Conservation (phyloP, 345 rosid genomes). For the Dovyalis caffra region DNA sequence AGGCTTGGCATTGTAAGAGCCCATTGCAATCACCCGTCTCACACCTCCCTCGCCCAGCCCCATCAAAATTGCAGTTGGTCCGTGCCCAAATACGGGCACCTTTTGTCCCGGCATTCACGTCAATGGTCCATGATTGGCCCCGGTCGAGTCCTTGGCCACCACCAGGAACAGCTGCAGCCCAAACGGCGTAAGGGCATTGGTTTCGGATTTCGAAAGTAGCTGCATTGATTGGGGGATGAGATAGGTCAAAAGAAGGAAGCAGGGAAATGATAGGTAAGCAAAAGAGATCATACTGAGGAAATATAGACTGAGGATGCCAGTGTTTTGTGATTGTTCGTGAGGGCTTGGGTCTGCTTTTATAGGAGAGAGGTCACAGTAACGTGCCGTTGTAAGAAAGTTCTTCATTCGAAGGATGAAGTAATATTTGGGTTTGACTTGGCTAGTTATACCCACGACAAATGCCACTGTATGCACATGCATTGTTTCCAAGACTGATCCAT, state of each 20-base stretch:
- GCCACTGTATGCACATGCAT: too few relatives aligned
- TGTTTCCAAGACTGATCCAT: too few relatives aligned
- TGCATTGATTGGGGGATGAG: constrained; percentile 7
- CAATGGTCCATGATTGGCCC: constrained; percentile 29
- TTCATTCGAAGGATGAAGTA: too few relatives aligned
- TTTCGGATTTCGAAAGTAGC: constrained; percentile 24
- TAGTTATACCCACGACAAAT: too few relatives aligned
- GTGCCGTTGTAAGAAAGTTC: too few relatives aligned
- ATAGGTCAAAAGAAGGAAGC: not conserved
- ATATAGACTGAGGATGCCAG: too few relatives aligned
- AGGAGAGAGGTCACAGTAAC: too few relatives aligned
- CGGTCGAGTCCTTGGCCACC: constrained; percentile 40
- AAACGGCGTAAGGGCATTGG: constrained; percentile 41
- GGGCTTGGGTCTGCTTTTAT: too few relatives aligned
- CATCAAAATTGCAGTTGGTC: constrained; percentile 34
- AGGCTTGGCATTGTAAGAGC: constrained; percentile 44
- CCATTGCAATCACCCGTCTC: constrained; percentile 51
- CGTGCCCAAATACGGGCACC: constrained; percentile 47
- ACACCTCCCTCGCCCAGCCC: constrained; percentile 33
- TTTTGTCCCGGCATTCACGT: constrained; percentile 25
- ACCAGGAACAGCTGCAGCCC: constrained; percentile 44
- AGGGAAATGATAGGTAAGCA: too few relatives aligned
- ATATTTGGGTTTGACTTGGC: too few relatives aligned
- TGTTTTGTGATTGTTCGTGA: too few relatives aligned
- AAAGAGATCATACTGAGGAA: too few relatives aligned